A percentile compares a stretch with the other conserved stretches of the same genome.
These are phyloP conservation scores for Xerocomus cyaneibrunnescens DNA, from an alignment of 1,284 basidiomycete species.

Conservation along the genomic window DNA sequence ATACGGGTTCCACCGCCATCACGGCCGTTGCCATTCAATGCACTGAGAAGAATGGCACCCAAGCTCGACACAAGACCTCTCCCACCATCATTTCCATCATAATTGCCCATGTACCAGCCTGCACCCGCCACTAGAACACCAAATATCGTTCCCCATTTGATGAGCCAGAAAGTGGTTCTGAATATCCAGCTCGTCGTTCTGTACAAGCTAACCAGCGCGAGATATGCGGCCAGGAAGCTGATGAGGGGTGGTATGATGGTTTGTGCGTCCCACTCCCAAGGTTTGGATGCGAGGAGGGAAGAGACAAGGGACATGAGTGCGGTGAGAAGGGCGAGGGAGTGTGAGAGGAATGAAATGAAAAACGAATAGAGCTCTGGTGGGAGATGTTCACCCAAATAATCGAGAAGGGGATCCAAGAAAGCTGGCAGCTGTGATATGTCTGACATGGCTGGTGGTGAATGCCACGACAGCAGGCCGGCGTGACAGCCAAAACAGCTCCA, in stretches of 20 bases:
- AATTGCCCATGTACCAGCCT: conserved; percentile 52
- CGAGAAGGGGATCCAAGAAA: conserved; percentile 52
- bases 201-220: conserved; percentile 70
- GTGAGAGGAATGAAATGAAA: conserved; percentile 50
- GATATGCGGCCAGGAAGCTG: conserved; percentile 66
- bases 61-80: conserved; percentile 42
- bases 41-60: conserved; percentile 43
- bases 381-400: conserved; percentile 52
- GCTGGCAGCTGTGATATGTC: conserved; percentile 29
- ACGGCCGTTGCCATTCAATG: conserved; percentile 43
- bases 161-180: conserved; percentile 60
- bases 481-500: conserved; percentile 14
- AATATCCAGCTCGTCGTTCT: conserved; percentile 74
- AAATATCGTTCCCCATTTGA: conserved; percentile 72
- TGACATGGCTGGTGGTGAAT: conserved; percentile 21
- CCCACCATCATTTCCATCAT: conserved; percentile 34
- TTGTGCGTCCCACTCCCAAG: conserved; percentile 63
- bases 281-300: conserved; percentile 49
- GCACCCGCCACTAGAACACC: conserved; percentile 48
- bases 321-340: conserved; percentile 51
- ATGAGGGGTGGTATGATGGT: conserved; percentile 70
- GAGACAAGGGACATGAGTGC: conserved; percentile 48
- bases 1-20: conserved; percentile 34
- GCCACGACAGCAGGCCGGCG: conserved; percentile 23
- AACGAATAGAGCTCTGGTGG: conserved; percentile 56